Base-by-base conservation (phyloP, 331 rosid genomes). In the Erythrophleum ivorense region DNA sequence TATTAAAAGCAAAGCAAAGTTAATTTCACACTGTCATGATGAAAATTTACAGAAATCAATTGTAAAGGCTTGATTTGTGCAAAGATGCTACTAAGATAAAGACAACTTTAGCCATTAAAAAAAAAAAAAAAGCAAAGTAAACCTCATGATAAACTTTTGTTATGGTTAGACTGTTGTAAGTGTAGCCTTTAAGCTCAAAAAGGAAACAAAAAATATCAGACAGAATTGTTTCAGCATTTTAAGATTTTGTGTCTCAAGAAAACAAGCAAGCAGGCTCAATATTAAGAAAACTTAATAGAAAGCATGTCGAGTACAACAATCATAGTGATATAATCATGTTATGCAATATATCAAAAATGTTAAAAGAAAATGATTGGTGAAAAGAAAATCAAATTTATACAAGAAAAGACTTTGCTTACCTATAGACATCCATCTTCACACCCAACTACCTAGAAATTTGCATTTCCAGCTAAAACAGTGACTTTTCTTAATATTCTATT, bases 351-450 rank as follows among this genome's bases (percentile, higher is more conserved):
- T 24, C 29, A 24, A 24, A 24, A 24, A 24, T 24, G 29, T 24
- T 24, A 24, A 24, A n/a, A n/a, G n/a, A n/a, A n/a, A n/a, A n/a
- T n/a, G n/a, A n/a, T n/a, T n/a, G n/a, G n/a, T n/a, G n/a, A n/a
- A n/a, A n/a, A 21, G 49, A 24, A 70, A 38, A 79, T 38, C 38
- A 65, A 36, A 54, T 19, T 55, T 54, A 54, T 46, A 76, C 15
- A 73, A 21, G 65, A 41, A 43, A 68, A 77, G 50, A 21, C 19
- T 18, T 14, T 14, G 71, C 59, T 71, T 84, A 92, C 97, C 97
- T 91, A 97, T 41, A 94, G 71, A 89, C 95, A 90, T 83, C 97
- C 98, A 90, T 94, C 98, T 75, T 92, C 97, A 89, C 97, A 92
- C 68, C 98, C 98, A 71, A 92, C 95, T 46, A 94, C 94, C 98